Base-by-base conservation (phyloP, 305 asterid species). In the Solanum hybrid region DNA sequence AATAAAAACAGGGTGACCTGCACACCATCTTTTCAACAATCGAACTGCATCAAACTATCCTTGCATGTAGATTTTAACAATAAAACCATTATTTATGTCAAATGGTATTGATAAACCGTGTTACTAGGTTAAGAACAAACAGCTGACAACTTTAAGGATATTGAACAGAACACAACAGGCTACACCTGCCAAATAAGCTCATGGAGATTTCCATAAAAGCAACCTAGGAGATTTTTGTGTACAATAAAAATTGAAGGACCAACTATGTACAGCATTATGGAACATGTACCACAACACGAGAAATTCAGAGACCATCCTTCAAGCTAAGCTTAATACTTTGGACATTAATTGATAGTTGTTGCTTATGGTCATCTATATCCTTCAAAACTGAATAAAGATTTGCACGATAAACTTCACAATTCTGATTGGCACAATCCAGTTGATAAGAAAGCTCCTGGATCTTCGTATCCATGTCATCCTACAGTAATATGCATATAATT, bases 341-440 rank as follows among this genome's bases (percentile, higher is more conserved):
- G 29, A 96, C 98, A 93, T 95, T 95, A 88, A 95, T 79, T 12
- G 98, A 95, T 57, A 97, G 89, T 41, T 95, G 95, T 84, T 94
- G 98, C 90, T 96, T 97, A 90, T 97, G 98, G 90, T 93, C 98
- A 90, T 97, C 99, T 75, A 97, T 91, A 91, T 97, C 98, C 96
- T 95, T 96, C 94, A 97, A 90, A 90, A 96, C 96, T 10, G 98
- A 92, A 12, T 96, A 92, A 89, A 97, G 96, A 91, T 95, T 97
- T 38, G 94, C 92, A 27, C 95, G 97, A 89, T 97, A 97, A 68
- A 92, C 96, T 91, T 97, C 98, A 92, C 98, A 95, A 90, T 94
- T 96, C 84, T 92, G 92, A 91, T 95, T 96, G 90, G 96, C 95
- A 91, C 90, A 92, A 91, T 94, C 97, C 91, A 97, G 91, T 91